A percentile compares a stretch with the other conserved stretches of the same genome.
phyloP scores from a whole-genome alignment of 306 rosid genomes.

The Rosa persica region DNA sequence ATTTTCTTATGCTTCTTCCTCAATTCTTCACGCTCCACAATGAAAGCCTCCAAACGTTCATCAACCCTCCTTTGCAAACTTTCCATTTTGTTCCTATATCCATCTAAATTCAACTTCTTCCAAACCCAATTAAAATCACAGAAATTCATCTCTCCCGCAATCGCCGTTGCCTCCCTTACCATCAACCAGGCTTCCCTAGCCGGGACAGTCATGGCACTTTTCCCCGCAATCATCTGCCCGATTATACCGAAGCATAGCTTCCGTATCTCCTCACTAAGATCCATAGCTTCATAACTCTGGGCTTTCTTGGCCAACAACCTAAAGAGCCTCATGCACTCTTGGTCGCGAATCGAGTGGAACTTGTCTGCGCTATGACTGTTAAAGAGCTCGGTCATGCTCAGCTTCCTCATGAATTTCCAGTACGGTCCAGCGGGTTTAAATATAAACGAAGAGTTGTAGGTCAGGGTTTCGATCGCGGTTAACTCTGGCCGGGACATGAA shows the following conservation, averaged over 20 bases:
- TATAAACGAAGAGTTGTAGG: constrained; percentile 30
- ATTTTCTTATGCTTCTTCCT: constrained; percentile 17
- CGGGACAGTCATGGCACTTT: neutral
- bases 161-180: constrained; percentile 31
- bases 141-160: constrained; percentile 39
- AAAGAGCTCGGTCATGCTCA: constrained; percentile 37
- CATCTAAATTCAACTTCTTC: constrained; percentile 34
- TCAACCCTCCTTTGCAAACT: constrained; percentile 18
- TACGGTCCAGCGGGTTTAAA: constrained; percentile 45
- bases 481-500: constrained; percentile 21
- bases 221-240: constrained; percentile 42
- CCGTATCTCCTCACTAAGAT: constrained; percentile 31
- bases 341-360: constrained; percentile 21
- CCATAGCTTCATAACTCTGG: constrained; percentile 17
- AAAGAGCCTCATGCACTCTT: constrained; percentile 17
- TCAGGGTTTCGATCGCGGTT: constrained; percentile 24
- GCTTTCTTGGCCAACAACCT: constrained; percentile 27
- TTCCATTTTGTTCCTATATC: constrained; percentile 33
- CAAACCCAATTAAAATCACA: constrained; percentile 30
- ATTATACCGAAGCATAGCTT: constrained; percentile 40
- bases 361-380: constrained; percentile 24
- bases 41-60: constrained; percentile 37
- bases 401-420: constrained; percentile 43
- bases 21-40: constrained; percentile 29
- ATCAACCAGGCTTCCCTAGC: constrained; percentile 29